These are phyloP conservation scores for Aspergillus sclerotiicarbonarius DNA, from an alignment of 495 filamentous ascomycete genomes.

Conservation along the genomic window DNA sequence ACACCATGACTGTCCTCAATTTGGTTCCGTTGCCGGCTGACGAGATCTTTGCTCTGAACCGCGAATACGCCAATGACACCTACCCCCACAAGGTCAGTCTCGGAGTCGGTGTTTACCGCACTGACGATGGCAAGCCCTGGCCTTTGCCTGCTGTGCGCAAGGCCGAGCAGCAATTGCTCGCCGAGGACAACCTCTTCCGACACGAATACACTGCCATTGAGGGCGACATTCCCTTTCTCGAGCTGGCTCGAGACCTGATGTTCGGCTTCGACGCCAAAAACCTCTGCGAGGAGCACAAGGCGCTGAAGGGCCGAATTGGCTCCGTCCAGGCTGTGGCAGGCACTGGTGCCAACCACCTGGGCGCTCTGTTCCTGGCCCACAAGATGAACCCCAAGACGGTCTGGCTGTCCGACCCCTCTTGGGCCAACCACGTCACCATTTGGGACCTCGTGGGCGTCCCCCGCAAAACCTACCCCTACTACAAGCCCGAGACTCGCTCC, in stretches of 20 bases:
- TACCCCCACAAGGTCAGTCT: slow-evolving; percentile 49
- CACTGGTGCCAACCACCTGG: slow-evolving; percentile 86
- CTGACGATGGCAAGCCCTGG: slow-evolving; percentile 54
- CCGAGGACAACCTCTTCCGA: slow-evolving; percentile 38
- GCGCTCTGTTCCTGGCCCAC: slow-evolving; percentile 75
- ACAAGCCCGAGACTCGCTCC: slow-evolving; percentile 41
- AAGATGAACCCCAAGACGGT: slow-evolving; percentile 46
- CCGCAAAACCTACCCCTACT: slow-evolving; percentile 51
- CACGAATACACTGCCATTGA: slow-evolving; percentile 52
- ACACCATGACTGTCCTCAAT: slow-evolving; percentile 35
- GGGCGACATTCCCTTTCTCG: slow-evolving; percentile 44
- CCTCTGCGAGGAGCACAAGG: slow-evolving; percentile 23
- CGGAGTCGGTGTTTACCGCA: slow-evolving; percentile 50
- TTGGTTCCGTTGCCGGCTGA: slow-evolving; percentile 44
- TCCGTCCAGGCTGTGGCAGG: slow-evolving; percentile 80
- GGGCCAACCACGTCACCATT: slow-evolving; percentile 50
- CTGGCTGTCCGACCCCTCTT: slow-evolving; percentile 50
- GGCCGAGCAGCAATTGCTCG: slow-evolving; percentile 41
- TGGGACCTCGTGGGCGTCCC: slow-evolving; percentile 45
- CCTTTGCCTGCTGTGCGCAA: slow-evolving; percentile 46
- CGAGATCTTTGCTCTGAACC: slow-evolving; percentile 50
- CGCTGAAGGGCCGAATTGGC: slow-evolving; percentile 38
- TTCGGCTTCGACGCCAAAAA: slow-evolving; percentile 41
- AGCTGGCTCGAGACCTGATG: slow-evolving; percentile 45
- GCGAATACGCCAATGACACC: slow-evolving; percentile 39